phyloP scores from a whole-genome alignment of 495 filamentous ascomycete species.

The Aspergillus conjunctus region DNA sequence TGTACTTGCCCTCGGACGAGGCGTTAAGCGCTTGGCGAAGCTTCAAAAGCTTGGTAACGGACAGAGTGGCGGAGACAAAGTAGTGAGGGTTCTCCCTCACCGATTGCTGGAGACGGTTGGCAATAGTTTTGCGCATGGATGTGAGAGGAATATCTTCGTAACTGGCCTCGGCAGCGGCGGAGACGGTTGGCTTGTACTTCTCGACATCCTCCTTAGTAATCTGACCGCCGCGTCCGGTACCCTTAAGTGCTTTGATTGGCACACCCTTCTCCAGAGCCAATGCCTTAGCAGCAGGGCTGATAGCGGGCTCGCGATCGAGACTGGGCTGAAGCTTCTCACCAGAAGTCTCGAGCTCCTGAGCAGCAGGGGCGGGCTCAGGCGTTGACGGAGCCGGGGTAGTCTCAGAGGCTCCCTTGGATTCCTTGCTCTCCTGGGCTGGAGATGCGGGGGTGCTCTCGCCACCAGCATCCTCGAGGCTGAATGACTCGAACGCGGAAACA shows the following conservation, averaged over 20 bases:
- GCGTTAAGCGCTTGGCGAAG: slow-evolving; percentile 93
- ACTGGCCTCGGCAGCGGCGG: slow-evolving; percentile 59
- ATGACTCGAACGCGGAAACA: slow-evolving; percentile 81
- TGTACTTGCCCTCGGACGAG: slow-evolving; percentile 87
- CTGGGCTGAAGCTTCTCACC: slow-evolving; percentile 79
- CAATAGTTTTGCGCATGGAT: slow-evolving; percentile 98
- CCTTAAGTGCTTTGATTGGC: slow-evolving; percentile 76
- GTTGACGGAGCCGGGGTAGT: slow-evolving; percentile 64
- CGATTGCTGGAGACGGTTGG: slow-evolving; percentile 85
- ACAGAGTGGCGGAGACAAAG: slow-evolving; percentile 86
- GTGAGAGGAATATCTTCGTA: slow-evolving; percentile 85
- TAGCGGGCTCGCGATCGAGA: slow-evolving; percentile 75
- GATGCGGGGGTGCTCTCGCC: slow-evolving; percentile 75
- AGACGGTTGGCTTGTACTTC: slow-evolving; percentile 64
- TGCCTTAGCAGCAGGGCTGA: slow-evolving; percentile 73
- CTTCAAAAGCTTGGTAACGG: slow-evolving; percentile 91
- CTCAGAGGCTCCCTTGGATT: slow-evolving; percentile 55
- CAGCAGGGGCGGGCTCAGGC: slow-evolving; percentile 56
- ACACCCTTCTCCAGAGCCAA: slow-evolving; percentile 87
- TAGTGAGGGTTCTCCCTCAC: slow-evolving; percentile 94
- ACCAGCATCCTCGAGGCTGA: slow-evolving; percentile 87
- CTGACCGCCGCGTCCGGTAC: slow-evolving; percentile 80
- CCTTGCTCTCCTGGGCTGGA: slow-evolving; percentile 62
- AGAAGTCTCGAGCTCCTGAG: slow-evolving; percentile 71
- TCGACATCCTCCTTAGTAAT: slow-evolving; percentile 93